Percentiles rank a stretch among this genome's conserved stretches.
phyloP scores from a whole-genome alignment of 306 rosid species.

The Ochetophila trinervis region DNA sequence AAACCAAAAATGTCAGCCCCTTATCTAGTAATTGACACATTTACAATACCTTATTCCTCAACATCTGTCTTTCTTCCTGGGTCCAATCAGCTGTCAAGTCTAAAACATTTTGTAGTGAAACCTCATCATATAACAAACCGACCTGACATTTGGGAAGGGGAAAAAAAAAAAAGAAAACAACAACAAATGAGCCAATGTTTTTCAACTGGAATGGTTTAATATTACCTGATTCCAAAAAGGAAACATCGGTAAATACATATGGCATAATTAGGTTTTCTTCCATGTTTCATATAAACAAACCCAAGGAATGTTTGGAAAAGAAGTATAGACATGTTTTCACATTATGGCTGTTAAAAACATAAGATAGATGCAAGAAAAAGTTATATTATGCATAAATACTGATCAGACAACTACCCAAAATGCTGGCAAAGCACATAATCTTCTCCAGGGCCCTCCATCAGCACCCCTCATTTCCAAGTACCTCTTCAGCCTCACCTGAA shows the following conservation, averaged over 20 bases:
- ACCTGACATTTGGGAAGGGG: constrained; percentile 70
- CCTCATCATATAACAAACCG: constrained; percentile 82
- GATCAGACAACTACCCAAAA: constrained; percentile 67
- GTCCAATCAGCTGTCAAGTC: constrained; percentile 96
- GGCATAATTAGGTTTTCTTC: neutral
- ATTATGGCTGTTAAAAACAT: neutral
- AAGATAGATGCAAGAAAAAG: constrained; percentile 8
- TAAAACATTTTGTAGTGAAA: constrained; percentile 68
- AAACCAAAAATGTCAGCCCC: no score
- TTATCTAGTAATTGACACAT: neutral
- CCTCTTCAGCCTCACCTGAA: constrained; percentile 95
- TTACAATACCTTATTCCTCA: constrained; percentile 76
- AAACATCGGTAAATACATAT: neutral
- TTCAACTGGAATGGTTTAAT: constrained; percentile 17
- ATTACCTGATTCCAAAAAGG: neutral
- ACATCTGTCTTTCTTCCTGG: constrained; percentile 76
- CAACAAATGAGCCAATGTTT: constrained; percentile 16
- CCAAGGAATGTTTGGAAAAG: neutral
- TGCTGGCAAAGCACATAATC: constrained; percentile 96
- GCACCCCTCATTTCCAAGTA: constrained; percentile 99
- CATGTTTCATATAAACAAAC: neutral
- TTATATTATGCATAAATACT: constrained; percentile 21
- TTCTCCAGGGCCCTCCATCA: constrained; percentile 99
- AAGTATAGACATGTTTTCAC: neutral
- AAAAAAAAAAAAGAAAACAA: no score